A percentile compares a stretch with the other conserved stretches of the same genome.
Conservation (phyloP, 164 flowering plant genomes). For the Cinnamomum micranthum region DNA sequence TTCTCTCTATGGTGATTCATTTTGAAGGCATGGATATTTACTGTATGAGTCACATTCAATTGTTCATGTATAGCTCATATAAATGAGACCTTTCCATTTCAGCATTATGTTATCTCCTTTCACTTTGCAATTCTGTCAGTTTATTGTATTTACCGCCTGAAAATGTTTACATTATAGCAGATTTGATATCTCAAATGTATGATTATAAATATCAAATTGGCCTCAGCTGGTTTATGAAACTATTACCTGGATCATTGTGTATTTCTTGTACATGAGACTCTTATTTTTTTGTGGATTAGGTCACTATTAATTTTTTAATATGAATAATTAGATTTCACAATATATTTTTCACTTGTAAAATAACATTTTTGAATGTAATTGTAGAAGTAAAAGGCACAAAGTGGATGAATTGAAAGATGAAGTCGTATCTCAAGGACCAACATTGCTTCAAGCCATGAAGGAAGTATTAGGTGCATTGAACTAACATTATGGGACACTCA, state of each 20-base stretch:
- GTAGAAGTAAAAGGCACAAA: not conserved
- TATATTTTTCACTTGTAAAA: too few species aligned
- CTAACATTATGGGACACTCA: not conserved
- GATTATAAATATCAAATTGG: not conserved
- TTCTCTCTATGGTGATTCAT: too few species aligned
- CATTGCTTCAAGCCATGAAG: conserved; percentile 3
- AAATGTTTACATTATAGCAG: too few species aligned
- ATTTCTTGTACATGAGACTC: not conserved
- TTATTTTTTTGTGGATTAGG: not conserved
- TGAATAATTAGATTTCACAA: too few species aligned
- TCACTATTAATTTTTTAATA: not conserved
- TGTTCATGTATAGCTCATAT: too few species aligned
- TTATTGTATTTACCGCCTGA: too few species aligned
- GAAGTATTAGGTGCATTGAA: conserved; percentile 14
- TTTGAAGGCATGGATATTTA: too few species aligned
- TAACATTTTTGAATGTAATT: not conserved
- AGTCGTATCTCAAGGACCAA: conserved; percentile 2
- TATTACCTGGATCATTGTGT: not conserved
- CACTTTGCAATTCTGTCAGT: too few species aligned
- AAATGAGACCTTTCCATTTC: too few species aligned
- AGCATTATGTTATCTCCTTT: too few species aligned
- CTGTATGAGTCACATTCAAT: too few species aligned
- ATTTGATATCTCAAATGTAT: not conserved
- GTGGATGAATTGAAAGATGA: not conserved
- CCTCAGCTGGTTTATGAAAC: not conserved